Evolutionary conservation across 2,329 filamentous ascomycete genomes (phyloP), one percentile per base, ranked within the genome.

Genomic region (Pestalotiopsis sp.): DNA sequence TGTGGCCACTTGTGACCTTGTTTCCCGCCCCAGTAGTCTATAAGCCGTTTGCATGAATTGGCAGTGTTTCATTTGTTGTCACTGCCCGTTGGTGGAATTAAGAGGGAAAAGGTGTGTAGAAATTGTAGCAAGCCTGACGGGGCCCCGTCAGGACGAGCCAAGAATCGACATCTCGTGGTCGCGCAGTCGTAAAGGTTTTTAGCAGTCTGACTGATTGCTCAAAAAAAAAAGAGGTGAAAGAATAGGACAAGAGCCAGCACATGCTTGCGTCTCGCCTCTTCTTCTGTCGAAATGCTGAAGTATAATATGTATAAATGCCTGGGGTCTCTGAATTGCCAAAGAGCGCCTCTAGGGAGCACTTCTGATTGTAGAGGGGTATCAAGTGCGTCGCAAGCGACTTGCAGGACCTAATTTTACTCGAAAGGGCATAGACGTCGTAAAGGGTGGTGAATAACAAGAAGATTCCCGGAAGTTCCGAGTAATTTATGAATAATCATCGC

Each of bases 401-500:
- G 22, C 24, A 56, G 24, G 52, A 57, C 52, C n/a, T 65, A 40
- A 38, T 62, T 55, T 35, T 65, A 39, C 48, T 65, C 26, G 40
- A 65, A 57, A 65, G 38, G 61, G 63, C 62, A 24, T 55, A 24
- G 22, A 48, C 40, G 40, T 65, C 62, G 62, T 65, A 17, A 65
- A 65, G 14, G 14, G 40, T 64, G 39, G 40, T 26, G 20, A 17
- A 52, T 48, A 30, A 35, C 13, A 44, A 64, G 11, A 64, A 22
- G 30, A 17, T 30, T 44, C 11, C 7, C 30, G 38, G 62, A 20
- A 24, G 13, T 35, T 22, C 60, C n/a, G 14, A 24, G 17, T 14
- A 9, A 11, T 40, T 81, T 75, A 84, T 66, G 83, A 83, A 78
- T 85, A 86, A 69, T 86, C 84, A 69, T 85, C 82, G 38, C 72